Base-by-base conservation (phyloP, 768 basidiomycete genomes). In the Tricholoma bakamatsutake region DNA sequence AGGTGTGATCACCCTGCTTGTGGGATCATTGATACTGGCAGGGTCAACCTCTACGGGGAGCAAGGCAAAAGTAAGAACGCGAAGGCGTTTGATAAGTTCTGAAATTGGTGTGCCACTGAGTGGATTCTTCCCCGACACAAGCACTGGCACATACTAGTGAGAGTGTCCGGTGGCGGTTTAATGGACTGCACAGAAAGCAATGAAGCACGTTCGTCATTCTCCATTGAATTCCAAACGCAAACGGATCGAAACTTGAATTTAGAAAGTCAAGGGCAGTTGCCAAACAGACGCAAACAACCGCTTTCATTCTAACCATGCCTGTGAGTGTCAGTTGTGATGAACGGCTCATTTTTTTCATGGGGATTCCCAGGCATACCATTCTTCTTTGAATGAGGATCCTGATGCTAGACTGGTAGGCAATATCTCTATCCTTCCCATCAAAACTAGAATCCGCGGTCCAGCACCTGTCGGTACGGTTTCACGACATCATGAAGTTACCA, bases 381-480 rank as follows among this genome's bases (percentile, higher is more conserved):
- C 97, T 3, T 76, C 90, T 4, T 83, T 94, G 69, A 97, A 97
- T 72, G 92, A 93, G 58, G 82, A 85, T 42, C 79, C 82, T 33
- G 90, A 96, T 67, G 79, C 83, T 18, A 80, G 88, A 56, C 85
- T 86, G 66, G 86, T 94, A 52, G 97, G 97, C 50, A 98, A 98
- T 69, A 82, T 93, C 69, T 80, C 87, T 52, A 75, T 98, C 64
- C 77, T 98, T 58, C 94, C 97, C 31, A 90, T 99, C 73, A 88
- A 83, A 70, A 93, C 93, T 52, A 88, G 82, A 70, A 82, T 96
- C 66, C 85, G 97, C 56, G 97, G 97, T 21, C 93, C 96, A 62
- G 93, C 97, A 34, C 90, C 92, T 11, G 71, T 83, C 60, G 86
- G 89, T 90, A 61, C 52, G 76, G 17, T 43, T 68, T 50, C 56